Conservation (phyloP, 1,284 basidiomycete genomes). For the Gomphus bonarii region DNA sequence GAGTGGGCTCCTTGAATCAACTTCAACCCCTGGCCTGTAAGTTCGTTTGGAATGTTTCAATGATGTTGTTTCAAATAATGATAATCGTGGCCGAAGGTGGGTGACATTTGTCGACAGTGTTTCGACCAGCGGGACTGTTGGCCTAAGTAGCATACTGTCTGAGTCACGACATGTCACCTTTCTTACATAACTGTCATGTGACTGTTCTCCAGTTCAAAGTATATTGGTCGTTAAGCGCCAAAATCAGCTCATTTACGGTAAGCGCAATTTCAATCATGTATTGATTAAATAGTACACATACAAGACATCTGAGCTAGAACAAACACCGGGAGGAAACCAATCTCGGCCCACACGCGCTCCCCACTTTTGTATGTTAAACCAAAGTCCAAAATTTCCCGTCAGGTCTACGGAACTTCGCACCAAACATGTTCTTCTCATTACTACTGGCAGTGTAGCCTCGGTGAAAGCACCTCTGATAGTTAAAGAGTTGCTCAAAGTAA, state of each 20-base stretch:
- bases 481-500: constrained; percentile 58
- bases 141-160: neutral
- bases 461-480: constrained; percentile 91
- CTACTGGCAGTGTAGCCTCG: constrained; percentile 90
- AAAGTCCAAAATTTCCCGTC: neutral
- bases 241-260: too few species aligned
- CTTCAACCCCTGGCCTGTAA: too few species aligned
- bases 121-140: neutral
- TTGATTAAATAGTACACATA: too few species aligned
- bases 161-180: too few species aligned
- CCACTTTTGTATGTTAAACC: neutral
- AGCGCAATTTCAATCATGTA: too few species aligned
- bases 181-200: too few species aligned
- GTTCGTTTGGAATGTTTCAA: neutral
- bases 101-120: neutral
- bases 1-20: neutral
- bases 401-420: constrained; percentile 2
- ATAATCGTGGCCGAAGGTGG: neutral
- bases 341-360: too few species aligned
- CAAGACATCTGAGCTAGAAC: too few species aligned
- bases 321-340: too few species aligned
- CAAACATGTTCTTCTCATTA: constrained; percentile 70
- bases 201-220: too few species aligned
- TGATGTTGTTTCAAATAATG: neutral
- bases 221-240: too few species aligned